Percentiles rank a stretch among this genome's conserved stretches.
Evolutionary conservation across 441 rosid species (phyloP).

Genomic region (Bocquillonia castaneifolia): DNA sequence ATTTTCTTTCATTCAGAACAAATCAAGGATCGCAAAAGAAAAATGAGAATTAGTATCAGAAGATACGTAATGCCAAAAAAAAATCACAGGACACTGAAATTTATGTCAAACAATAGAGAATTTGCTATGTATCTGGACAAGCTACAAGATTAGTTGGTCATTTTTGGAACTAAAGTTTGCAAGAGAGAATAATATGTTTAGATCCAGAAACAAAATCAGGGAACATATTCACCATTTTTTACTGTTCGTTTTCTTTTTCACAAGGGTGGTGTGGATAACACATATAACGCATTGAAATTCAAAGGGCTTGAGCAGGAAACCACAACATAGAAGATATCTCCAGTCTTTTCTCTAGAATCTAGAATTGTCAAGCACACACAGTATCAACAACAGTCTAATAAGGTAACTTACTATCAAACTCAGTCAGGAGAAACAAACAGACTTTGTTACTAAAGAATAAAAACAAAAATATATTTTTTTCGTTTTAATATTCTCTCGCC

Average conservation of each 20-base stretch:
- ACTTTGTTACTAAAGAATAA: background rate
- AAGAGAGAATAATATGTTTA: background rate
- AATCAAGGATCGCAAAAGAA: constrained; percentile 8
- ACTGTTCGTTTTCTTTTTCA: background rate
- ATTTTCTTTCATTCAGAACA: constrained; percentile 3
- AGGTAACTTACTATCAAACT: background rate
- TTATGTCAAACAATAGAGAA: background rate
- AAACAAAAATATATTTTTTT: no score
- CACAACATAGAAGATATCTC: background rate
- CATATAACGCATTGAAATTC: no score
- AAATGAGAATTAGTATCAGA: background rate
- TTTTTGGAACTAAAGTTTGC: background rate
- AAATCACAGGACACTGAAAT: background rate
- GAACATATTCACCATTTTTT: background rate
- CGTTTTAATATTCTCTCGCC: background rate
- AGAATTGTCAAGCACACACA: background rate
- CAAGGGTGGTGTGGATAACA: background rate
- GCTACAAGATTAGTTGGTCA: background rate
- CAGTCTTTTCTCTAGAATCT: background rate
- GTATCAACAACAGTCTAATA: background rate
- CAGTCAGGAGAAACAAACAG: background rate
- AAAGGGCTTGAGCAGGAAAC: background rate
- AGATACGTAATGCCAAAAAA: background rate
- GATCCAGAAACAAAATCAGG: background rate
- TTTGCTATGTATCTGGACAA: background rate